Conservation (phyloP, 768 basidiomycete genomes). For the Russula foetens region DNA sequence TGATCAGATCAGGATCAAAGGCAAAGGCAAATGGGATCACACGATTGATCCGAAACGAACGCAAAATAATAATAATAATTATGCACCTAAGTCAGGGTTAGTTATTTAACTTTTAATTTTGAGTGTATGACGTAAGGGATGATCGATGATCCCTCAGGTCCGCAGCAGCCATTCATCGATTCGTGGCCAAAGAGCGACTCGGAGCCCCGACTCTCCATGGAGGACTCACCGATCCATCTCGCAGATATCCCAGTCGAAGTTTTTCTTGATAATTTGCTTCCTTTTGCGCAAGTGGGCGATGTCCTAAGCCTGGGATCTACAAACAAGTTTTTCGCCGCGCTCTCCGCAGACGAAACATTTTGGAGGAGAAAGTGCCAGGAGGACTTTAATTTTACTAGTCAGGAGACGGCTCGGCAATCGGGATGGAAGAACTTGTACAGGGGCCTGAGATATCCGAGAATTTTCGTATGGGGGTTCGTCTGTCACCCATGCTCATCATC, state of each 20-base stretch:
- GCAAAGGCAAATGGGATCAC: too few species aligned
- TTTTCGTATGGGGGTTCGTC: slow-evolving; percentile 56
- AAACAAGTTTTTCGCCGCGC: slow-evolving; percentile 50
- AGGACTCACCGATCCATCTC: slow-evolving; percentile 31
- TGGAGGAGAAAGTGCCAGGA: slow-evolving; percentile 63
- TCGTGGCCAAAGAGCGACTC: too few species aligned
- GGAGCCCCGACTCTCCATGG: neutral
- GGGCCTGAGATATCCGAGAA: slow-evolving; percentile 47
- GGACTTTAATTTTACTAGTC: slow-evolving; percentile 75
- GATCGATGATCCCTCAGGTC: neutral
- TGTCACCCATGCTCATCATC: too few species aligned
- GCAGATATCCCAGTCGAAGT: slow-evolving; percentile 65
- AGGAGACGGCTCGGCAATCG: slow-evolving; percentile 60
- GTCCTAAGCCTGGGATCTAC: slow-evolving; percentile 53
- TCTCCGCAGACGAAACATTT: slow-evolving; percentile 65
- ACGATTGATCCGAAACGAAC: neutral
- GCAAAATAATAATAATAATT: neutral
- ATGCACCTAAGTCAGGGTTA: neutral
- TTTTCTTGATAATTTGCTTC: slow-evolving; percentile 66
- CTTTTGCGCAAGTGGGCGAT: slow-evolving; percentile 44
- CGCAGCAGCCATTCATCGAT: neutral
- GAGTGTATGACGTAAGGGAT: neutral
- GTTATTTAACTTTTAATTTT: neutral
- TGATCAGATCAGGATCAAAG: neutral
- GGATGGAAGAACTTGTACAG: slow-evolving; percentile 80